These are phyloP conservation scores for Sicyos edulis DNA, from an alignment of 306 rosid genomes.

Conservation along the genomic window DNA sequence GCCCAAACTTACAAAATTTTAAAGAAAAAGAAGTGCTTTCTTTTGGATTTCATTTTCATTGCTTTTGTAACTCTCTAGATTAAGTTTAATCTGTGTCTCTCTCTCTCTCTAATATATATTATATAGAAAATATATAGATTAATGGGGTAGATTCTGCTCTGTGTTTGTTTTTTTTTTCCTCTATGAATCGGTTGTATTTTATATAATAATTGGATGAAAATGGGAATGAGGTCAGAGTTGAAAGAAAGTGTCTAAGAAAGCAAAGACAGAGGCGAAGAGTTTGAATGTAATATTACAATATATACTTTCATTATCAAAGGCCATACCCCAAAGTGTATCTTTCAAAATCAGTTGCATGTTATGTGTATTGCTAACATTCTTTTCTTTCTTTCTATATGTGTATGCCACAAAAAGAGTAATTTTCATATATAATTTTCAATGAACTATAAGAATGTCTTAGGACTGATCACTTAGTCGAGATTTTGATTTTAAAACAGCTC, in stretches of 20 bases:
- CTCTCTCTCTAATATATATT: background rate
- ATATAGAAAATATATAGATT: background rate
- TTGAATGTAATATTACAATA: constrained; percentile 17
- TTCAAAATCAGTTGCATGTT: constrained; percentile 4
- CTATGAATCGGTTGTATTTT: background rate
- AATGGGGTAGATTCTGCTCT: background rate
- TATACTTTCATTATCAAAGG: constrained; percentile 19
- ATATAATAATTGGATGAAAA: constrained; percentile 11
- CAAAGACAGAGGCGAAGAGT: constrained; percentile 15
- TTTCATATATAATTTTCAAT: constrained; percentile 3
- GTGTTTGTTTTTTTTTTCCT: background rate
- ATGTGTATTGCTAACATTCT: constrained; percentile 16
- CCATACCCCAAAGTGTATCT: constrained; percentile 3
- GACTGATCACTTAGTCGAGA: background rate
- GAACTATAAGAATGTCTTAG: background rate
- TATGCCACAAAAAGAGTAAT: background rate
- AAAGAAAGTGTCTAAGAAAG: constrained; percentile 16
- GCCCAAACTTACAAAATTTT: constrained; percentile 5
- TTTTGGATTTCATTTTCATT: constrained; percentile 17
- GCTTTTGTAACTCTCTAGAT: constrained; percentile 2
- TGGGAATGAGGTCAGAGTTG: constrained; percentile 6
- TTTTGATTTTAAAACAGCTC: background rate
- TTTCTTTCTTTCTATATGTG: background rate
- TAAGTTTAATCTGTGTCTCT: background rate
- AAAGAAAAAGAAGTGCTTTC: background rate